Base-by-base conservation (phyloP, 768 basidiomycete species). In the Boletus subparvulus region DNA sequence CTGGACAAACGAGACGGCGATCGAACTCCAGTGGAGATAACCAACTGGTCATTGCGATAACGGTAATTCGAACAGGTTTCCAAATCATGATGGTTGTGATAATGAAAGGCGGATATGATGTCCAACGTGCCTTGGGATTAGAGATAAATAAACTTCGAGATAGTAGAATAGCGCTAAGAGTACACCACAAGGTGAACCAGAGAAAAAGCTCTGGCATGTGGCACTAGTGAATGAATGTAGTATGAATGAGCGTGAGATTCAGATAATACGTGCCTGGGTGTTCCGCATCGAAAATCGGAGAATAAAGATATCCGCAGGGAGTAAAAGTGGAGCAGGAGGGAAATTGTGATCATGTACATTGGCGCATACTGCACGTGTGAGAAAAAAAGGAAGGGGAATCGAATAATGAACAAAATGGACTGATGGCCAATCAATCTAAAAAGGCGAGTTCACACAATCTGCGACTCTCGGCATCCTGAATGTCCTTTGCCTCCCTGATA, bases 361-460 rank as follows among this genome's bases (percentile, higher is more conserved):
- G 44, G 7, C n/a, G 21, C n/a, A 35, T 45, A 19, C n/a, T 41
- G 52, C 51, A 53, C 46, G 55, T 41, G 51, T 37, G 41, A 52
- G 11, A 52, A 44, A n/a, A 30, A 50, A 45, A 54, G 13, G 36
- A 33, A 42, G 36, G 21, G 1, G 46, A 43, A 52, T 26, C 44
- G 26, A 33, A 54, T 3, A 7, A 13, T 26, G 32, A 49, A 50
- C 44, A 28, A 42, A 54, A 58, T 51, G 17, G 47, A 33, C 24
- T 5, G 43, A 59, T 43, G 52, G 41, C 21, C 50, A 32, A 56
- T 72, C 69, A 72, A 59, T 73, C 61, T 65, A 87, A 71, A 66
- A 90, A 91, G 52, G 87, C 87, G 64, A 88, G 67, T 74, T 91
- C 88, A 43, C 84, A 83, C 76, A 89, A 73, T 69, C 86, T 74